A percentile compares a stretch with the other conserved stretches of the same genome.
Conservation (phyloP, 225 moss, liverwort and hornwort genomes). For the Sphagnum contortum region DNA sequence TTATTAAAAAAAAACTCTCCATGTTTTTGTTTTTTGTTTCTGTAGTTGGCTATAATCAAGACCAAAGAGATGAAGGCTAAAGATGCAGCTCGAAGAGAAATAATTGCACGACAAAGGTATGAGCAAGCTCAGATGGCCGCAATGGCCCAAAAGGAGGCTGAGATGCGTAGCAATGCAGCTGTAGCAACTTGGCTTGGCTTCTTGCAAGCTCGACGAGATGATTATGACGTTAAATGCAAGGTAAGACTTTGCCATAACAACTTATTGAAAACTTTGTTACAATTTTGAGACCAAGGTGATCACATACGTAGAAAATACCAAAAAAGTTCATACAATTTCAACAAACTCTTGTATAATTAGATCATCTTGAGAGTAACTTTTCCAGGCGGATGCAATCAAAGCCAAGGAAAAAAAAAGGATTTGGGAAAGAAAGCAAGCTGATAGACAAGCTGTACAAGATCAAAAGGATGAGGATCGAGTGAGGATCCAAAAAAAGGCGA, state of each 20-base stretch:
- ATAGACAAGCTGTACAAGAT: conserved; percentile 51
- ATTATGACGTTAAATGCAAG: conserved; percentile 55
- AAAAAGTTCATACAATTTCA: no score
- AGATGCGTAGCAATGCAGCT: conserved; percentile 44
- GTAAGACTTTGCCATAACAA: conserved; percentile 13
- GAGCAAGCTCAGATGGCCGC: conserved; percentile 38
- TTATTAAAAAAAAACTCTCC: no score
- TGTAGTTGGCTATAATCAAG: conserved; percentile 33
- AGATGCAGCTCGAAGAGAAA: conserved; percentile 30
- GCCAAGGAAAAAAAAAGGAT: conserved; percentile 45
- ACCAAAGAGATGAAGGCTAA: conserved; percentile 26
- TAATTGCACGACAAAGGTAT: conserved; percentile 31
- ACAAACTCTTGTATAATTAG: no score
- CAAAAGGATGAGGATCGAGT: conserved; percentile 49
- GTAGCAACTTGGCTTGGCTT: conserved; percentile 47
- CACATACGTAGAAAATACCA: no score
- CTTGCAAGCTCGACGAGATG: conserved; percentile 63
- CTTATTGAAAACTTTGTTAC: no score
- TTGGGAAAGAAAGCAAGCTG: conserved; percentile 43
- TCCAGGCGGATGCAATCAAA: conserved; percentile 40
- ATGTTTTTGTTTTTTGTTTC: no score
- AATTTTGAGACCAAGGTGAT: no score
- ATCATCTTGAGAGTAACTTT: background rate
- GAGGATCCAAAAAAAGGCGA: conserved; percentile 40
- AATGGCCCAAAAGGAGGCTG: conserved; percentile 30